Evolutionary conservation across 208 protist genomes (phyloP).

Genomic region (Acanthamoeba divionensis): DNA sequence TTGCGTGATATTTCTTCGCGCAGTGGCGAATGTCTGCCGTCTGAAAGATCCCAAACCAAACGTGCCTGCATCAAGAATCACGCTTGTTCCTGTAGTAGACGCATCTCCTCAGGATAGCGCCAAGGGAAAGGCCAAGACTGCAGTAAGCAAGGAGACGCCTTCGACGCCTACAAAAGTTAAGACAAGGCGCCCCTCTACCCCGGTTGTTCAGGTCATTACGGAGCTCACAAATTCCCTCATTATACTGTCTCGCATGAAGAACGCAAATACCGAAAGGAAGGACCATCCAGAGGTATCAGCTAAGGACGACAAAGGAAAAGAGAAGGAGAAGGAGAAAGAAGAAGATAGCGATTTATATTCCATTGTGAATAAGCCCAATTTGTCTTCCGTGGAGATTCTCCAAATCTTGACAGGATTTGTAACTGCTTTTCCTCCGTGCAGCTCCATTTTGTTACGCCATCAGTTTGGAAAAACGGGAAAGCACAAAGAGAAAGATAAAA

Average conservation of each 20-base stretch:
- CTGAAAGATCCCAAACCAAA: conserved; percentile 17
- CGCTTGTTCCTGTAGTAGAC: neutral
- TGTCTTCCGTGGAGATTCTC: conserved; percentile 5
- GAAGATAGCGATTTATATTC: neutral
- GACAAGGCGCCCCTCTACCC: conserved; percentile 9
- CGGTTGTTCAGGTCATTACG: conserved; percentile 17
- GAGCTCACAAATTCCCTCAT: conserved; percentile 40
- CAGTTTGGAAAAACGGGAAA: neutral
- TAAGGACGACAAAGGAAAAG: neutral
- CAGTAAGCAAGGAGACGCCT: neutral
- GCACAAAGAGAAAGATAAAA: conserved; percentile 25
- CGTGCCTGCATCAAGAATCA: neutral
- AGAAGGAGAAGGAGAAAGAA: neutral
- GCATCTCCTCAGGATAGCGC: neutral
- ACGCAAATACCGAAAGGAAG: neutral
- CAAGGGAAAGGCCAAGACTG: neutral
- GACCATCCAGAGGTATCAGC: neutral
- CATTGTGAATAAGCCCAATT: neutral
- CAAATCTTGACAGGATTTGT: conserved; percentile 31
- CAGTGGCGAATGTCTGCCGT: neutral
- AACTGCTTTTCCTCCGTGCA: conserved; percentile 12
- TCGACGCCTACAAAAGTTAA: neutral
- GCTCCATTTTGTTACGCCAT: conserved; percentile 11
- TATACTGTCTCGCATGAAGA: conserved; percentile 10
- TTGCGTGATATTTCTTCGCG: neutral